phyloP scores from a whole-genome alignment of 2,329 filamentous ascomycete genomes.

The Sphaerulina musiva region DNA sequence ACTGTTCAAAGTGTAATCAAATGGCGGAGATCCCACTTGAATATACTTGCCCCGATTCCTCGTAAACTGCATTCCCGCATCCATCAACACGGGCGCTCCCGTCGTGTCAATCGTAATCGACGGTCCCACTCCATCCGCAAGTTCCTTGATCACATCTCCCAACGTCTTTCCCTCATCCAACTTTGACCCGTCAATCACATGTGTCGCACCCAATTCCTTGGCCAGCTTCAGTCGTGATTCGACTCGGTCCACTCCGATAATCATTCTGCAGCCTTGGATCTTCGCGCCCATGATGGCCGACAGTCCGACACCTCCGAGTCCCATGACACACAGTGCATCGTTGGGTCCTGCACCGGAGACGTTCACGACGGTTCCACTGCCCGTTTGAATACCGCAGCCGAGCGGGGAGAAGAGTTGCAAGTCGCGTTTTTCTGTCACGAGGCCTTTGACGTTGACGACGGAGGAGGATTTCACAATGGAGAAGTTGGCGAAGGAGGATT shows the following conservation, averaged over 20 bases:
- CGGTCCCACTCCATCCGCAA: slow-evolving; percentile 37
- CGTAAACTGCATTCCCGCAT: slow-evolving; percentile 40
- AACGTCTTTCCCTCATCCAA: slow-evolving; percentile 32
- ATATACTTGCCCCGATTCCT: slow-evolving; percentile 45
- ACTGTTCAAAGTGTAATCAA: slow-evolving; percentile 37
- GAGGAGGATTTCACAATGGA: slow-evolving; percentile 38
- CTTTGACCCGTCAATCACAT: slow-evolving; percentile 35
- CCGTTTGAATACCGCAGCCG: slow-evolving; percentile 45
- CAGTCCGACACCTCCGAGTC: slow-evolving; percentile 44
- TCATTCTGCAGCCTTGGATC: slow-evolving; percentile 36
- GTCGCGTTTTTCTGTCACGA: slow-evolving; percentile 36
- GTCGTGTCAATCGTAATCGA: slow-evolving; percentile 48
- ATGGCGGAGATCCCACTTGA: slow-evolving; percentile 46
- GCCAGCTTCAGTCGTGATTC: slow-evolving; percentile 35
- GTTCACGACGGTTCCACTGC: slow-evolving; percentile 39
- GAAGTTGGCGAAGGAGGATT: slow-evolving; percentile 41
- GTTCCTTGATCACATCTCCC: slow-evolving; percentile 33
- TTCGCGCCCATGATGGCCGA: slow-evolving; percentile 46
- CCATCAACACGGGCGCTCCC: slow-evolving; percentile 40
- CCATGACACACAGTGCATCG: slow-evolving; percentile 40
- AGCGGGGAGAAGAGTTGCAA: slow-evolving; percentile 42
- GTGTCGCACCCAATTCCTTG: slow-evolving; percentile 38
- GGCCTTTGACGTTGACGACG: slow-evolving; percentile 39
- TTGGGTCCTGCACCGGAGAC: slow-evolving; percentile 34
- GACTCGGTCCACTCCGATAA: slow-evolving; percentile 41